A percentile compares a stretch with the other conserved stretches of the same genome.
Conservation (phyloP, 495 filamentous ascomycete species). For the Penicillium pulvis region DNA sequence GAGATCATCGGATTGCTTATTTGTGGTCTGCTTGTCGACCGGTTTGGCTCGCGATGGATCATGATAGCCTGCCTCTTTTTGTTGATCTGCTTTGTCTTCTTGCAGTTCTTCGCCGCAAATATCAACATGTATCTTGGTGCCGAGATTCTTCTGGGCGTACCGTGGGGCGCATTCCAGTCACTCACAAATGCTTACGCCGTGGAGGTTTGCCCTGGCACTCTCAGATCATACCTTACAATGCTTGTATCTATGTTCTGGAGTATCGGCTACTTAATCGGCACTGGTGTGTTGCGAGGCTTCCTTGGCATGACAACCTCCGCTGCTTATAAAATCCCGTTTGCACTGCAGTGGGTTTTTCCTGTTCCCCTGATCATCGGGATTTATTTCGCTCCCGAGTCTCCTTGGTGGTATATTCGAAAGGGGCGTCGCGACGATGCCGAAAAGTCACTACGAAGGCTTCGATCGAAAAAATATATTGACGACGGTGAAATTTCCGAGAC, state of each 20-base stretch:
- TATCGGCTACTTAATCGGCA: conserved; percentile 66
- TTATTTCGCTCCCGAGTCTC: conserved; percentile 70
- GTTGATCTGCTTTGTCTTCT: conserved; percentile 57
- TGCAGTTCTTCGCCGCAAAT: conserved; percentile 73
- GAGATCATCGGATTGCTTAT: no score
- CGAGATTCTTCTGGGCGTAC: conserved; percentile 71
- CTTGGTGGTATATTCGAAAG: conserved; percentile 79
- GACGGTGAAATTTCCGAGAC: conserved; percentile 71
- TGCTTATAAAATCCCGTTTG: conserved; percentile 68
- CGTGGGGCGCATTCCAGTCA: conserved; percentile 79
- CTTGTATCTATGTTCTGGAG: conserved; percentile 83
- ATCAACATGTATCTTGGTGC: conserved; percentile 66
- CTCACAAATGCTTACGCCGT: conserved; percentile 75
- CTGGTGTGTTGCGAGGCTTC: conserved; percentile 63
- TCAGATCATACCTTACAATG: conserved; percentile 71
- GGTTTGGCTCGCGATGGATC: no score
- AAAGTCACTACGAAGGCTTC: conserved; percentile 63
- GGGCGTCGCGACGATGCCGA: conserved; percentile 67
- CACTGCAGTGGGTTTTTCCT: conserved; percentile 82
- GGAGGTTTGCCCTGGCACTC: conserved; percentile 70
- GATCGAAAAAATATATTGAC: conserved; percentile 45
- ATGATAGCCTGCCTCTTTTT: no score
- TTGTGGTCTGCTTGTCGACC: no score
- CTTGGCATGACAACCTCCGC: conserved; percentile 56
- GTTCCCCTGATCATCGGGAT: conserved; percentile 68